Base-by-base conservation (phyloP, 2,329 filamentous ascomycete genomes). In the Sporothrix curviconia region DNA sequence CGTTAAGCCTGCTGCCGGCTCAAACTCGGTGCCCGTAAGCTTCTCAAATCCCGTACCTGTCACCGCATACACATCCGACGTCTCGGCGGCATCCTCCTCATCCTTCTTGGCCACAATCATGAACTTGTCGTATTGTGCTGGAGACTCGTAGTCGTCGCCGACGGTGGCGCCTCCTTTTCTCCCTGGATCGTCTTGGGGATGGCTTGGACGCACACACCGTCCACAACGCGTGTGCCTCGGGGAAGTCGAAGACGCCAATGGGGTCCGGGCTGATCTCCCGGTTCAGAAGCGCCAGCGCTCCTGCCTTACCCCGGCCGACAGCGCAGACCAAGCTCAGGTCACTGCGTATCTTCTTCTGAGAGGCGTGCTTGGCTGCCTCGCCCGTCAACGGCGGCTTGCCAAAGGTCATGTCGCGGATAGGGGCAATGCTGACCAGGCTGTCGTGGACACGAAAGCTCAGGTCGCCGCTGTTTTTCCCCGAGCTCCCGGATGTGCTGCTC, bases 11-110 rank as follows among this genome's bases (percentile, higher is more conserved):
- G 92, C 90, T 46, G 90, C 89, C 4, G 88, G 85, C 61, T 99
- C 95, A 68, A 97, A 96, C 66, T 99, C 94, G 0, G 91, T 90
- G 39, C 87, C 90, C 36, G 83, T 83, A 7, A 92, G 78, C 39
- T 87, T 83, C 68, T 91, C 86, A 59, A 95, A 84, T 3, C 84
- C 84, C 30, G 84, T 83, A 1, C 81, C 83, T n/a, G 85, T 88
- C 39, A 92, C 76, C 40, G 83, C 80, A 65, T 92, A 92, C 2
- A 95, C 85, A 56, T 89, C 84, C 1, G 90, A 92, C 43, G 84
- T 85, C 70, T 92, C 89, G 17, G 39, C 28, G 58, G 83, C 85
- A 1, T 84, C 86, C 58, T 85, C 82, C 19, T 82, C 72, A 49
- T 83, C 80, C 8, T 83, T 77, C 71, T 90, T 90, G 49, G 89